Conservation (phyloP, 106 monocot genomes). For the Acanthochlamys bracteata region DNA sequence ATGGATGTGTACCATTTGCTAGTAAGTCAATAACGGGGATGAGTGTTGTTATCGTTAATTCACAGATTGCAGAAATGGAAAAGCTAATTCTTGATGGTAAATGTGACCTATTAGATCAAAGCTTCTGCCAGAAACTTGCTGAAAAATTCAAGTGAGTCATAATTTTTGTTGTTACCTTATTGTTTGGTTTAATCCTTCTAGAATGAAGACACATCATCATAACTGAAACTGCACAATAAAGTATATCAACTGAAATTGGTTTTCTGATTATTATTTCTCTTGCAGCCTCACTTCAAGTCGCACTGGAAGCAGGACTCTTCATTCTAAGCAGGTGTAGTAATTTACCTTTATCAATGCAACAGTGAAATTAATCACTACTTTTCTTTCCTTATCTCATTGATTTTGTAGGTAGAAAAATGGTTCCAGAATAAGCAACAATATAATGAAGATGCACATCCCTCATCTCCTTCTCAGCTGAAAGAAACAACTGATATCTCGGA, state of each 20-base stretch:
- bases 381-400: not conserved
- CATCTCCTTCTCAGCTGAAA: conserved; percentile 4
- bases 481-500: conserved; percentile 1
- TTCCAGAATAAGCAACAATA: conserved; percentile 11
- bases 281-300: conserved; percentile 10
- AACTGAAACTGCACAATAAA: too few relatives aligned
- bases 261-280: not conserved
- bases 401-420: conserved; percentile 17
- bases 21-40: too few relatives aligned
- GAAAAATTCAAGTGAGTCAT: conserved; percentile 24
- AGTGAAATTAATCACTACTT: not conserved
- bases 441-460: not conserved
- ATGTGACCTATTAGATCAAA: conserved; percentile 11
- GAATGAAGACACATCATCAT: too few relatives aligned
- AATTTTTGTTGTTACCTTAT: not conserved
- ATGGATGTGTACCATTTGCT: too few relatives aligned
- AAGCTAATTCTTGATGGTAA: conserved; percentile 13
- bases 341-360: not conserved
- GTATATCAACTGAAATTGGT: not conserved
- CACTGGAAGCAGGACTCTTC: conserved; percentile 13
- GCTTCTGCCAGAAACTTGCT: conserved; percentile 25
- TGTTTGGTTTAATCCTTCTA: too few relatives aligned
- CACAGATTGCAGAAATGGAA: conserved; percentile 27
- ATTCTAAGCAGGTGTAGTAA: conserved; percentile 14
- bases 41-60: not conserved